Conservation (phyloP, 2,329 filamentous ascomycete genomes). For the Claviceps humidiphila region DNA sequence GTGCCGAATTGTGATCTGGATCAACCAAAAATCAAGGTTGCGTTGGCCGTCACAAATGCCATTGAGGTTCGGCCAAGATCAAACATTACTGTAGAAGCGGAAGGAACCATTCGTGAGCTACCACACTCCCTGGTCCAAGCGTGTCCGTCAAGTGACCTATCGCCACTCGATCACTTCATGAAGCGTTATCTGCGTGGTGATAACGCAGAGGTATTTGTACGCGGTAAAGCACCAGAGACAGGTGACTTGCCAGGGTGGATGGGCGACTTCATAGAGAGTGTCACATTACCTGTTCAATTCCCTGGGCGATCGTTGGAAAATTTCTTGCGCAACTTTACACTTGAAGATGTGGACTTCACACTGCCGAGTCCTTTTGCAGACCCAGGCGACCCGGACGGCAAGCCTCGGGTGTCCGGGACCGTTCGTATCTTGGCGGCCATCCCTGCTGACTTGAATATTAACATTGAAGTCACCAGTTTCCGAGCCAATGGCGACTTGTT, state of each 20-base stretch:
- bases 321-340: constrained; percentile 74
- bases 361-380: constrained; percentile 71
- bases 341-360: constrained; percentile 74
- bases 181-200: constrained; percentile 70
- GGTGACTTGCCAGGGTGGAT: constrained; percentile 70
- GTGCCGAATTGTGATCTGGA: constrained; percentile 65
- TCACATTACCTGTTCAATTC: constrained; percentile 75
- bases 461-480: constrained; percentile 63
- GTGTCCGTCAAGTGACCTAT: constrained; percentile 66
- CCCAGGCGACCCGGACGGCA: constrained; percentile 56
- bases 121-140: constrained; percentile 57
- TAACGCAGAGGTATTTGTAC: constrained; percentile 67
- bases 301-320: constrained; percentile 70
- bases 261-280: constrained; percentile 61
- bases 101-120: constrained; percentile 58
- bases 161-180: constrained; percentile 73
- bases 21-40: constrained; percentile 65
- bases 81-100: constrained; percentile 55
- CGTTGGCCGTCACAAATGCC: constrained; percentile 55
- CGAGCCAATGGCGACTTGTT: constrained; percentile 68
- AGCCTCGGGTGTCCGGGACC: constrained; percentile 70
- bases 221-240: constrained; percentile 56
- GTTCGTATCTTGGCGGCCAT: constrained; percentile 67
- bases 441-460: constrained; percentile 78
- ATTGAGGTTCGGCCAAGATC: constrained; percentile 55